Percentiles rank a stretch among this genome's conserved stretches.
These are phyloP conservation scores for Clathrospora elynae DNA, from an alignment of 2,329 filamentous ascomycete genomes.

Conservation along the genomic window DNA sequence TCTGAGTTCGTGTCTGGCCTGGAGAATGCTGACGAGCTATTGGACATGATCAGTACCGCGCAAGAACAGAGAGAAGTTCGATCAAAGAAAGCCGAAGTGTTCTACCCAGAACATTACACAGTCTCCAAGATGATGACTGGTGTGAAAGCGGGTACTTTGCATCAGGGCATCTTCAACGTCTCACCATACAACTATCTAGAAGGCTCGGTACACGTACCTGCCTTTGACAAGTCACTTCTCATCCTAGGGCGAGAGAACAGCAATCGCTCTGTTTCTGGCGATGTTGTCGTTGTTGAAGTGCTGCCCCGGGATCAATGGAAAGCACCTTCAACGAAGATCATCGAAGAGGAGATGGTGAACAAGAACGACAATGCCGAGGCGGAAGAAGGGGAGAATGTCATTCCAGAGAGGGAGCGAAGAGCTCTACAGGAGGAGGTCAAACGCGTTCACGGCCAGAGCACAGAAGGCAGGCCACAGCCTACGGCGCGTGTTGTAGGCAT, in stretches of 20 bases:
- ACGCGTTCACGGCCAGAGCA: constrained; percentile 75
- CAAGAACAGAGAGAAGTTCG: constrained; percentile 69
- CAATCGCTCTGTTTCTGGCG: constrained; percentile 89
- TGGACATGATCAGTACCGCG: constrained; percentile 90
- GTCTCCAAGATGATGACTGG: constrained; percentile 94
- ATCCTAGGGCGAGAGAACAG: constrained; percentile 93
- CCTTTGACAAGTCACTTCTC: constrained; percentile 87
- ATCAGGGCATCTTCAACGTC: constrained; percentile 94
- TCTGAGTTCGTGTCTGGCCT: constrained; percentile 81
- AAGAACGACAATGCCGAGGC: constrained; percentile 92
- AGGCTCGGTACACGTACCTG: constrained; percentile 84
- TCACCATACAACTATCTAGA: constrained; percentile 98
- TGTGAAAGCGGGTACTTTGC: constrained; percentile 82
- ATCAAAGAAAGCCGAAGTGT: constrained; percentile 69
- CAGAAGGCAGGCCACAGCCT: constrained; percentile 80
- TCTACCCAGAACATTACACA: constrained; percentile 89
- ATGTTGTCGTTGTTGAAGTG: constrained; percentile 90
- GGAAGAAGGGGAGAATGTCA: constrained; percentile 72
- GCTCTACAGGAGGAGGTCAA: constrained; percentile 91
- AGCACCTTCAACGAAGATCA: constrained; percentile 89
- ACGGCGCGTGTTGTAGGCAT: constrained; percentile 92
- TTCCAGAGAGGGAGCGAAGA: constrained; percentile 84
- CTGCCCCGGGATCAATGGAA: constrained; percentile 97
- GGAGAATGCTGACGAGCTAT: constrained; percentile 79
- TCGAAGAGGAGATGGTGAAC: constrained; percentile 90